phyloP scores from a whole-genome alignment of 2,329 filamentous ascomycete species.

The Aspergillus brasiliensis region DNA sequence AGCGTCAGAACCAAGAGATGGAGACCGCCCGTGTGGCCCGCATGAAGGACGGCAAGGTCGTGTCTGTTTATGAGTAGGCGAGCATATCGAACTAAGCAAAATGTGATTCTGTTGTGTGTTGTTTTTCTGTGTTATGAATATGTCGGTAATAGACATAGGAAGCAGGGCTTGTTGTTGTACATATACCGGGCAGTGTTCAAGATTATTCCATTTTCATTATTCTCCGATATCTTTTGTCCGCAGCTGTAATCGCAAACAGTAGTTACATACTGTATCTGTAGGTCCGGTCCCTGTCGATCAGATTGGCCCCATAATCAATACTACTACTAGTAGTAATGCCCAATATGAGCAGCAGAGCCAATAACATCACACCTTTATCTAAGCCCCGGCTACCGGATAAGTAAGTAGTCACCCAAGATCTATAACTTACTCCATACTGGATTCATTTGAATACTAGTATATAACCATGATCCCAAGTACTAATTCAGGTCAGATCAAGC shows the following conservation, averaged over 20 bases:
- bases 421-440: no score
- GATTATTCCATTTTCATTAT: constrained; percentile 31
- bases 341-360: neutral
- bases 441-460: no score
- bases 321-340: neutral
- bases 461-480: no score
- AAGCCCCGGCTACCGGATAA: constrained; percentile 1
- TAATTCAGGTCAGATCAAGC: no score
- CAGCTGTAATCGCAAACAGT: neutral
- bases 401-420: no score
- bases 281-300: neutral
- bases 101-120: constrained; percentile 17
- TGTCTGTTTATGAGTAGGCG: constrained; percentile 47
- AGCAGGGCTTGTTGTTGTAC: constrained; percentile 35
- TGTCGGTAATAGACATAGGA: constrained; percentile 27
- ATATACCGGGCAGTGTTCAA: constrained; percentile 36
- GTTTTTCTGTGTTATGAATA: constrained; percentile 18
- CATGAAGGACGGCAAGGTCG: constrained; percentile 47
- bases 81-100: constrained; percentile 12
- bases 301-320: neutral
- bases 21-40: constrained; percentile 58
- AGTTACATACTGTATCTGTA: neutral
- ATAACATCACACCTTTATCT: constrained; percentile 3
- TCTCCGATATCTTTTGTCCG: neutral
- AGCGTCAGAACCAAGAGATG: constrained; percentile 58